Conservation (phyloP, 345 rosid species). For the Eucalyptus pauciflora region DNA sequence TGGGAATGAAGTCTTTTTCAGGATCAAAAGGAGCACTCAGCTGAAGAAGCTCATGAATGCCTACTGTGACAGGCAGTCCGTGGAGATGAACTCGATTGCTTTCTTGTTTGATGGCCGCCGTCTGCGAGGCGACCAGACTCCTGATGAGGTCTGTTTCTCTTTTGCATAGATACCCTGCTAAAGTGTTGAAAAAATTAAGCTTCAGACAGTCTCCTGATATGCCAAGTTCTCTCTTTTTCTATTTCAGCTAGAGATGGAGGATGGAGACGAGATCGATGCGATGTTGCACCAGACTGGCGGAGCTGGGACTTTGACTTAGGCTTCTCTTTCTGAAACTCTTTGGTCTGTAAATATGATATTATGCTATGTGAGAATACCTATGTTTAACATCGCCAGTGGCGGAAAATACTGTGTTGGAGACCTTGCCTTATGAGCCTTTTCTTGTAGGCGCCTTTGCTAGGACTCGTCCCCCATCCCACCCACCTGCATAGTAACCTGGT, state of each 20-base stretch:
- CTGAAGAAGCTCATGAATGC: slow-evolving; percentile 88
- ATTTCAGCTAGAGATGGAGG: slow-evolving; percentile 73
- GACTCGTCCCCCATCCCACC: neutral
- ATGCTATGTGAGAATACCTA: neutral
- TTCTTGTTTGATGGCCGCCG: slow-evolving; percentile 90
- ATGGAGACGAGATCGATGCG: slow-evolving; percentile 85
- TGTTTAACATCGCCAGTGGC: neutral
- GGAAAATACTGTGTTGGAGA: neutral
- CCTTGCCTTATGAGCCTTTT: neutral
- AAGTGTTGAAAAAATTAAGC: neutral
- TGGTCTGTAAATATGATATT: neutral
- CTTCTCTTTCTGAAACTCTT: neutral
- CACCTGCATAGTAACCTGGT: neutral
- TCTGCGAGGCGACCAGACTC: slow-evolving; percentile 73
- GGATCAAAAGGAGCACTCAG: slow-evolving; percentile 82
- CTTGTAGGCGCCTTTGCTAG: neutral
- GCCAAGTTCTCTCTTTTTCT: neutral
- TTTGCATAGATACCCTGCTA: neutral
- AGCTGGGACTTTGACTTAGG: neutral
- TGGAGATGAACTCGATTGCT: slow-evolving; percentile 65
- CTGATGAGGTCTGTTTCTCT: slow-evolving; percentile 50
- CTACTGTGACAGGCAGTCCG: slow-evolving; percentile 76
- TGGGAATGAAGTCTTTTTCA: slow-evolving; percentile 79
- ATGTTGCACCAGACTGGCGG: slow-evolving; percentile 87
- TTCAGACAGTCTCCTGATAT: neutral